Percentiles rank a stretch among this genome's conserved stretches.
These are phyloP conservation scores for Paraglomus brasilianum DNA, from an alignment of 192 early-diverging fungal species.

Conservation along the genomic window DNA sequence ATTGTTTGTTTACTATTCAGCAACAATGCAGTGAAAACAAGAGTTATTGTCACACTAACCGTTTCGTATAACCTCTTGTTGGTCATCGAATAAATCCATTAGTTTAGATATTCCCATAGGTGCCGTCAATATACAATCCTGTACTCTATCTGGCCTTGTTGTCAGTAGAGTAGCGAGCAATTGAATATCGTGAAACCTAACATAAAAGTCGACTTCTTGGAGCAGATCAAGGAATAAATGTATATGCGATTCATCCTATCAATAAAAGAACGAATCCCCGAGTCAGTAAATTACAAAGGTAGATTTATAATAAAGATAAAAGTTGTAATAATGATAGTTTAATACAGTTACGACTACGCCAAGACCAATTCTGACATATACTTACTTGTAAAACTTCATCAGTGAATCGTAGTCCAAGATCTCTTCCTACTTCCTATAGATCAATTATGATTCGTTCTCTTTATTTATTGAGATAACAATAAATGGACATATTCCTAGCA, in stretches of 20 bases:
- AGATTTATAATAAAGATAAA: not conserved
- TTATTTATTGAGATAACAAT: not conserved
- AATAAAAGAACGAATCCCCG: constrained; percentile 39
- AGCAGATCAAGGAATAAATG: constrained; percentile 82
- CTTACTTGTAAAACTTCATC: constrained; percentile 46
- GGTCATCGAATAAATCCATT: constrained; percentile 92
- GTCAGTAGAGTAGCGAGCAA: constrained; percentile 75
- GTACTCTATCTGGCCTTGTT: constrained; percentile 60
- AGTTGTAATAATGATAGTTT: not conserved
- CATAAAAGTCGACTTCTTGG: constrained; percentile 91
- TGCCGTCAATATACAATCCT: constrained; percentile 82
- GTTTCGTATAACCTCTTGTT: constrained; percentile 94
- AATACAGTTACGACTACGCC: constrained; percentile 31
- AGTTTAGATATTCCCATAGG: constrained; percentile 84
- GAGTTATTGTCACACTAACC: constrained; percentile 45
- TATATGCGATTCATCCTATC: constrained; percentile 67
- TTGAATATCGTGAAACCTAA: constrained; percentile 89
- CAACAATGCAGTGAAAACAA: not conserved
- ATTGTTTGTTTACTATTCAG: not conserved
- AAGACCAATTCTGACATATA: constrained; percentile 33
- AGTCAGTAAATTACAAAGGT: constrained; percentile 30
- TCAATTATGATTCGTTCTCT: not conserved
- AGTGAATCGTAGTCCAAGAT: constrained; percentile 35
- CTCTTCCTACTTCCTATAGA: constrained; percentile 1
- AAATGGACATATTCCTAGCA: not conserved